Base-by-base conservation (phyloP, 768 basidiomycete species). In the Neoboletus magnificus region DNA sequence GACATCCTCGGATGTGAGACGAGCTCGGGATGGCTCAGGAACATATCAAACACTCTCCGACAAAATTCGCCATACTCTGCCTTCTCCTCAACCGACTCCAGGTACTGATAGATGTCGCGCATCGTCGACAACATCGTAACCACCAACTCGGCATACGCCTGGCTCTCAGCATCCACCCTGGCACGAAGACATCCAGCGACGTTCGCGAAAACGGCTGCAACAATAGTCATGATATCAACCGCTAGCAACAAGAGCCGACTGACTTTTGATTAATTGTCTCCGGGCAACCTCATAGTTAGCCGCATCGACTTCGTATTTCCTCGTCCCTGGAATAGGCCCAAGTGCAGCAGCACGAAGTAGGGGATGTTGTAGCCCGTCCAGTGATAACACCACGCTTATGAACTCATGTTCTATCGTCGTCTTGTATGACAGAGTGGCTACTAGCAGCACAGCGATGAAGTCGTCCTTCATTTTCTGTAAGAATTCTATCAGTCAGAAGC, bases 381-480 rank as follows among this genome's bases (percentile, higher is more conserved):
- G 72, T 10, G 80, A 77, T 33, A 90, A 71, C n/a, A 91, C 62
- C 27, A 79, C 63, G 3, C 80, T 72, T 11, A 81, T 66, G 56
- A 83, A 90, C 55, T 84, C 78, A 52, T 81, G 80, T 65, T 88
- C 87, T 25, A 82, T 73, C 0, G 78, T 79, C 23, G 78, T 59
- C 45, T 75, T 69, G 27, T 71, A 67, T 1, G 82, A 77, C 8
- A 81, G 78, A 15, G 87, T 62, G 9, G 79, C 76, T 54, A 78
- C 73, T 32, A 89, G 71, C 23, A 90, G 67, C 10, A 82, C 73
- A 16, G 79, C 71, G 5, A 88, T 60, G 62, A 84, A 87, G 1
- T 74, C 70, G 39, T 83, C 76, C 59, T 74, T 72, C 44, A 76
- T 67, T 10, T 66, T 64, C 85, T 87, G 54, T 50, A 29, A 46